Conservation (phyloP, 2,329 filamentous ascomycete species). For the Fusarium albidum region DNA sequence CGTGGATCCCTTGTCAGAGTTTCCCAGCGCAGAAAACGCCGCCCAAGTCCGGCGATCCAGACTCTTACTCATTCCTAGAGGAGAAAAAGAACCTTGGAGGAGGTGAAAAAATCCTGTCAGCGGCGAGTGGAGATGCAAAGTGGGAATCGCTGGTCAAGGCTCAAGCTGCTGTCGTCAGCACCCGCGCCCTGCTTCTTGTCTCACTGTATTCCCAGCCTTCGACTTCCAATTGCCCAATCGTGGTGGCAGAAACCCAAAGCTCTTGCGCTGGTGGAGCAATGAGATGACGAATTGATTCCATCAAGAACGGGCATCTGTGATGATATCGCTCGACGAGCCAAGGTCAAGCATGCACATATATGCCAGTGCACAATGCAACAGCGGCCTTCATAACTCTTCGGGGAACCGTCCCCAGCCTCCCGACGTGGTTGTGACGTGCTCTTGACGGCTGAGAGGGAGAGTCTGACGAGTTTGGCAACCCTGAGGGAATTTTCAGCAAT, state of each 20-base stretch:
- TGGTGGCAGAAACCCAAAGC: background rate
- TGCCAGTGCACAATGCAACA: conserved; percentile 11
- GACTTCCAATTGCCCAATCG: conserved; percentile 4
- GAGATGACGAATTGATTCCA: background rate
- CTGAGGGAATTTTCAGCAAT: conserved; percentile 7
- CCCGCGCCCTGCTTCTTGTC: conserved; percentile 6
- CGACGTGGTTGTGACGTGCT: conserved; percentile 27
- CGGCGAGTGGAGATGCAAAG: conserved; percentile 29
- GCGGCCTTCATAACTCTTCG: conserved; percentile 12
- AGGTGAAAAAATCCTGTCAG: conserved; percentile 20
- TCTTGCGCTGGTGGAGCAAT: background rate
- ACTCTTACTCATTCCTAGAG: background rate
- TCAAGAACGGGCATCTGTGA: background rate
- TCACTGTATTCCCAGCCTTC: background rate
- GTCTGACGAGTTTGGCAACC: background rate
- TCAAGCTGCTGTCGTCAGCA: conserved; percentile 24
- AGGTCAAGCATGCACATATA: conserved; percentile 13
- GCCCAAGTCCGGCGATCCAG: conserved; percentile 2
- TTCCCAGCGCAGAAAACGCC: conserved; percentile 10
- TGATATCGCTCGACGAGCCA: background rate
- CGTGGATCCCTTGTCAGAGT: conserved; percentile 32
- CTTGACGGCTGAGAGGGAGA: conserved; percentile 16
- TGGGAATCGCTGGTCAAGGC: conserved; percentile 19
- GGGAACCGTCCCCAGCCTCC: conserved; percentile 13
- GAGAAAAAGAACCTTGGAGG: conserved; percentile 1